phyloP scores from a whole-genome alignment of 2,329 filamentous ascomycete genomes.

The Cladosporium oxysporum region DNA sequence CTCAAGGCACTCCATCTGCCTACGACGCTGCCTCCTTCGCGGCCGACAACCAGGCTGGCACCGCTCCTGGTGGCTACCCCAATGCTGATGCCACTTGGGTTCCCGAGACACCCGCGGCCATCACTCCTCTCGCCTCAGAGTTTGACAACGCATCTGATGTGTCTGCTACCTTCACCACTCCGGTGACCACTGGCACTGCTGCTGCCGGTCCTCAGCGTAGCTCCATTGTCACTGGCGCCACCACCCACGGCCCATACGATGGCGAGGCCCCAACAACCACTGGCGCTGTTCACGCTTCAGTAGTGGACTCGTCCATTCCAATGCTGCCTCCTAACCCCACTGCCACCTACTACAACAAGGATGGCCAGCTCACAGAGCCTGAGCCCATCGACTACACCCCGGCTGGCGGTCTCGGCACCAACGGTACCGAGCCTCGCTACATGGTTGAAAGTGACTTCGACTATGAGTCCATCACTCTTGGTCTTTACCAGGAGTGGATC shows the following conservation, averaged over 20 bases:
- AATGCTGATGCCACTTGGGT: slow-evolving; percentile 48
- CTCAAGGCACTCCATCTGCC: slow-evolving; percentile 19
- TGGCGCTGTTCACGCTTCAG: slow-evolving; percentile 64
- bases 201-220: slow-evolving; percentile 49
- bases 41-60: slow-evolving; percentile 31
- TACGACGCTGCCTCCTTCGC: slow-evolving; percentile 16
- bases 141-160: slow-evolving; percentile 50
- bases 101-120: slow-evolving; percentile 35
- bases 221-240: slow-evolving; percentile 57
- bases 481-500: slow-evolving; percentile 80
- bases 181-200: slow-evolving; percentile 33
- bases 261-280: slow-evolving; percentile 67
- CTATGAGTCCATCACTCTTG: slow-evolving; percentile 73
- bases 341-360: slow-evolving; percentile 69
- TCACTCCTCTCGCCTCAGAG: slow-evolving; percentile 41
- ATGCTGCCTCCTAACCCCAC: slow-evolving; percentile 59
- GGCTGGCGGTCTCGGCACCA: slow-evolving; percentile 70
- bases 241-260: slow-evolving; percentile 68
- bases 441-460: slow-evolving; percentile 80
- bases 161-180: slow-evolving; percentile 38
- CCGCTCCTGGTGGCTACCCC: slow-evolving; percentile 44
- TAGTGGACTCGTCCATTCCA: slow-evolving; percentile 60
- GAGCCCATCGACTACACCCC: slow-evolving; percentile 73
- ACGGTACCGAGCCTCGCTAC: slow-evolving; percentile 75
- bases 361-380: slow-evolving; percentile 67